Evolutionary conservation across 768 basidiomycete species (phyloP).

Genomic region (Pleurotus tuoliensis): DNA sequence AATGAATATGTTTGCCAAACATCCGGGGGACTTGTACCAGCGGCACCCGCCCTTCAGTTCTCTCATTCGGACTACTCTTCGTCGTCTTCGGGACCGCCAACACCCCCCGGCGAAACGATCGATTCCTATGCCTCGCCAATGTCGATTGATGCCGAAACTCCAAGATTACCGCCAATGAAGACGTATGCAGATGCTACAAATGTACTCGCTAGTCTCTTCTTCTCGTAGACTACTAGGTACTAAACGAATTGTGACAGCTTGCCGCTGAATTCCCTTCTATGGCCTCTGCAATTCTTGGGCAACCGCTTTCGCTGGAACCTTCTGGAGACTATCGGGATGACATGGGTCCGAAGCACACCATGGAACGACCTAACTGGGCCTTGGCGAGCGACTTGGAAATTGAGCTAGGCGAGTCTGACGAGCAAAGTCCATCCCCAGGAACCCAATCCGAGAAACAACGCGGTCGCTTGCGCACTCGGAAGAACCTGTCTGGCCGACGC

Average conservation of each 20-base stretch:
- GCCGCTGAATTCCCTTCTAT: conserved; percentile 29
- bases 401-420: not conserved
- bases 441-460: no score
- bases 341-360: conserved; percentile 16
- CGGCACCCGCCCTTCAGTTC: no score
- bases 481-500: no score
- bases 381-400: conserved; percentile 19
- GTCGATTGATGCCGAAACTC: not conserved
- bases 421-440: no score
- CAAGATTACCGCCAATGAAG: conserved; percentile 18
- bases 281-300: conserved; percentile 27
- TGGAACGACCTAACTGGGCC: conserved; percentile 32
- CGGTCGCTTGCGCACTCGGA: no score
- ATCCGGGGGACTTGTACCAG: no score
- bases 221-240: not conserved
- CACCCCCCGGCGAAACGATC: not conserved
- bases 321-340: conserved; percentile 6
- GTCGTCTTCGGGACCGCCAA: not conserved
- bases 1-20: no score
- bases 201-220: conserved; percentile 19
- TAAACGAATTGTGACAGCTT: conserved; percentile 19
- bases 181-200: conserved; percentile 39
- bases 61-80: not conserved
- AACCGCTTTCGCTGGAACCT: conserved; percentile 22
- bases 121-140: no score